Conservation (phyloP, 352 stramenopile species). For the Ophiocytium majus region DNA sequence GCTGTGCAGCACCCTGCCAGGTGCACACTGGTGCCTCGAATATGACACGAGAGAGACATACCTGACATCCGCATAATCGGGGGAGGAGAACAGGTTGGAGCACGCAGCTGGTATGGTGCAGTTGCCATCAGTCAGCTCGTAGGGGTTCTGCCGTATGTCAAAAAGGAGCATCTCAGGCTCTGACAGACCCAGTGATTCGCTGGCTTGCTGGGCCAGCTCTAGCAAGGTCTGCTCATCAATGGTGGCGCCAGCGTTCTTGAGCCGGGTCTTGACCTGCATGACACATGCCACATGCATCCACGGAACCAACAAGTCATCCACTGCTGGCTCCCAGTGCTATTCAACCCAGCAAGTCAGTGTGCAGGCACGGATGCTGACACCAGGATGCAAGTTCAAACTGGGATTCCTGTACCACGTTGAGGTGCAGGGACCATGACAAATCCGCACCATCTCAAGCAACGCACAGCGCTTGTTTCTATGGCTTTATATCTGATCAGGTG, state of each 20-base stretch:
- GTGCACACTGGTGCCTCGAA: too few species aligned
- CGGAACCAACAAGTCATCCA: too few species aligned
- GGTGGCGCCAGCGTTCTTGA: background rate
- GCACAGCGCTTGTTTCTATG: too few species aligned
- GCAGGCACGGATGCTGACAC: background rate
- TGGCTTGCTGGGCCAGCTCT: background rate
- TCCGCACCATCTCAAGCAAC: too few species aligned
- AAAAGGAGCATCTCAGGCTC: slow-evolving; percentile 44
- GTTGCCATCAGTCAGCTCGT: slow-evolving; percentile 24
- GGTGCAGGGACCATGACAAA: background rate
- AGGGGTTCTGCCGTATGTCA: slow-evolving; percentile 43
- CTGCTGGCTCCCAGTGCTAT: too few species aligned
- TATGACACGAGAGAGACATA: too few species aligned
- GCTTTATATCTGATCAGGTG: too few species aligned
- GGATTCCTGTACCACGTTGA: background rate
- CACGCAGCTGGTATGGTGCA: slow-evolving; percentile 32
- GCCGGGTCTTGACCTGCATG: background rate
- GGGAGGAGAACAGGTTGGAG: slow-evolving; percentile 44
- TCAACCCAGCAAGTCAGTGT: background rate
- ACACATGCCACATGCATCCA: background rate
- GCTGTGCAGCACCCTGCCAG: background rate
- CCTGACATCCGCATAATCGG: slow-evolving; percentile 28
- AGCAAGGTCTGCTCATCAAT: background rate
- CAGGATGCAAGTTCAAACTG: background rate
- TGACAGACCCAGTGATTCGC: slow-evolving; percentile 22